Conservation (phyloP, 78 protist species). For the Paratrimastix pyriformis region DNA sequence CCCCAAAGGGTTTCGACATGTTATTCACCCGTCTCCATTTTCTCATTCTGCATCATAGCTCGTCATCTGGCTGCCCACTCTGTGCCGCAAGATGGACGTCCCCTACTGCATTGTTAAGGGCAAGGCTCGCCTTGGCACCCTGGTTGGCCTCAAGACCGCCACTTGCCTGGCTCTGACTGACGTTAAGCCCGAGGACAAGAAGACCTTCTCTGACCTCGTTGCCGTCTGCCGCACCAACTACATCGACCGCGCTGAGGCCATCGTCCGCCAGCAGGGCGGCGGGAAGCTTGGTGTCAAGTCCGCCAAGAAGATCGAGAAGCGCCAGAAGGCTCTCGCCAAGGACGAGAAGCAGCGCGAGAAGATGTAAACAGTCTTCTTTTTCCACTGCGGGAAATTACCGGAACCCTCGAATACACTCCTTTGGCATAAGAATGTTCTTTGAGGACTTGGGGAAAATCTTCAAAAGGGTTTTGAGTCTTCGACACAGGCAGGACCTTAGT, state of each 20-base stretch:
- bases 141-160: slow-evolving; percentile 86
- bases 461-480: too few relatives aligned
- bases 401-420: too few relatives aligned
- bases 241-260: slow-evolving; percentile 40
- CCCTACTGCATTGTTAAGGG: slow-evolving; percentile 95
- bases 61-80: slow-evolving; percentile 92
- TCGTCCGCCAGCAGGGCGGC: slow-evolving; percentile 26
- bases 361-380: too few relatives aligned
- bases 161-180: slow-evolving; percentile 74
- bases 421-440: too few relatives aligned
- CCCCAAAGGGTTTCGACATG: not conserved
- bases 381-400: too few relatives aligned
- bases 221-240: slow-evolving; percentile 28
- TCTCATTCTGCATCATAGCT: slow-evolving; percentile 36
- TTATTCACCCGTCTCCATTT: not conserved
- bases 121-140: slow-evolving; percentile 86
- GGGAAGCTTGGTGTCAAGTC: slow-evolving; percentile 39
- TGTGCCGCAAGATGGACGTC: slow-evolving; percentile 88
- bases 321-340: not conserved
- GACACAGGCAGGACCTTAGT: too few relatives aligned
- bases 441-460: too few relatives aligned
- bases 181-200: slow-evolving; percentile 50
- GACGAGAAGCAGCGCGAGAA: not conserved
- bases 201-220: slow-evolving; percentile 34
- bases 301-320: not conserved